Percentiles rank a stretch among this genome's conserved stretches.
These are phyloP conservation scores for Hypoxylon sp. DNA, from an alignment of 2,329 filamentous ascomycete species.

Conservation along the genomic window DNA sequence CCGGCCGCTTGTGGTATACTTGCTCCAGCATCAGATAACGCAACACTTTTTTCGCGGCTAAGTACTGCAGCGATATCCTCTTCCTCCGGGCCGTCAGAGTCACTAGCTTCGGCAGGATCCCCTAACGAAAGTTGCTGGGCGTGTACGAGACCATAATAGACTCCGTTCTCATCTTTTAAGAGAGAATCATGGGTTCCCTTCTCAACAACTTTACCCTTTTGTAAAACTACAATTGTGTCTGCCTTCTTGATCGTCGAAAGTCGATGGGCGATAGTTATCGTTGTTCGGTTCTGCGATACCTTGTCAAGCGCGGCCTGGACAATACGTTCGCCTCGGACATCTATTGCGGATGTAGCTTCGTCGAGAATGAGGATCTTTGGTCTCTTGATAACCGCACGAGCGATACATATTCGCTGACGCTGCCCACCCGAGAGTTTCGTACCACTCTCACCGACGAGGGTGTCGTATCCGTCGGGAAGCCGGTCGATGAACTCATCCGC, in stretches of 20 bases:
- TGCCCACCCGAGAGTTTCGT: slow-evolving; percentile 88
- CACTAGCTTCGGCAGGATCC: slow-evolving; percentile 59
- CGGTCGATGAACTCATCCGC: slow-evolving; percentile 78
- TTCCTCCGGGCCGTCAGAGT: slow-evolving; percentile 56
- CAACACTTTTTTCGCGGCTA: slow-evolving; percentile 63
- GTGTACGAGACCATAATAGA: slow-evolving; percentile 77
- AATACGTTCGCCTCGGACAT: slow-evolving; percentile 68
- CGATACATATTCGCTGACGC: slow-evolving; percentile 85
- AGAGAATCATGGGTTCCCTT: slow-evolving; percentile 82
- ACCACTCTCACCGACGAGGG: slow-evolving; percentile 81
- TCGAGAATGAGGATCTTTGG: slow-evolving; percentile 82
- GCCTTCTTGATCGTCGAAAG: slow-evolving; percentile 83
- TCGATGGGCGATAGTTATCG: slow-evolving; percentile 81
- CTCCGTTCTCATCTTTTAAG: slow-evolving; percentile 69
- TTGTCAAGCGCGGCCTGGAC: slow-evolving; percentile 76
- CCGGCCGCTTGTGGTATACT: slow-evolving; percentile 44
- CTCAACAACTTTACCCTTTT: slow-evolving; percentile 79
- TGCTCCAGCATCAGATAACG: slow-evolving; percentile 54
- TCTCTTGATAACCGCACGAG: slow-evolving; percentile 79
- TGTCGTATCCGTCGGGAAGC: slow-evolving; percentile 77
- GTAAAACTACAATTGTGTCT: slow-evolving; percentile 82
- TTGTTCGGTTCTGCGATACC: slow-evolving; percentile 75
- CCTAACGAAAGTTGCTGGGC: slow-evolving; percentile 72
- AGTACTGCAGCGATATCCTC: slow-evolving; percentile 60
- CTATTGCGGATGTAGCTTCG: slow-evolving; percentile 80